These are phyloP conservation scores for Pseudonitzschia delicatissima DNA, from an alignment of 108 stramenopile genomes.

Conservation along the genomic window DNA sequence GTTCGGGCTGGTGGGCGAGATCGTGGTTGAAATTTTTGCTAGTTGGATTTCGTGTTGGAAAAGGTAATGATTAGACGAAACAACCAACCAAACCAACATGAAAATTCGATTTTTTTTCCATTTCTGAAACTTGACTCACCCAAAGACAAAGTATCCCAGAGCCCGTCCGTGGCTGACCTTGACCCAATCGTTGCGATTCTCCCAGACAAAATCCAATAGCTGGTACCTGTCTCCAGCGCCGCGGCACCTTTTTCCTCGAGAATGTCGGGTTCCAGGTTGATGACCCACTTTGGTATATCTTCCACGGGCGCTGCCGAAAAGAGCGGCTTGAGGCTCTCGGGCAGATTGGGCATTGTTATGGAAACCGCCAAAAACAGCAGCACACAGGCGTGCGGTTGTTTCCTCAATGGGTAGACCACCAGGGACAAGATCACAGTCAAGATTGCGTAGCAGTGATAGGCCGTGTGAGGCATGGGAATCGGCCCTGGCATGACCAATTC, in stretches of 20 bases:
- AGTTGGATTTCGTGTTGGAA: background rate
- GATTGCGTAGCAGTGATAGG: conserved; percentile 1
- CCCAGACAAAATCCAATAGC: conserved; percentile 11
- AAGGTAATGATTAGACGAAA: background rate
- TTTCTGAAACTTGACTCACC: background rate
- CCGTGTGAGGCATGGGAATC: background rate
- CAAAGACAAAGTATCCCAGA: conserved; percentile 8
- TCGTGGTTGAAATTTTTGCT: conserved; percentile 14
- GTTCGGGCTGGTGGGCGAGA: background rate
- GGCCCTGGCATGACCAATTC: conserved; percentile 3
- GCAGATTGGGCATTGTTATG: background rate
- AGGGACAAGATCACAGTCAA: background rate
- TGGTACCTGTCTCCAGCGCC: conserved; percentile 6
- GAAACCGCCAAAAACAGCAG: conserved; percentile 2
- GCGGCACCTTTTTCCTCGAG: background rate
- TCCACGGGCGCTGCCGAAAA: background rate
- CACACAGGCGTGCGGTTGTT: background rate
- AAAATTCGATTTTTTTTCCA: background rate
- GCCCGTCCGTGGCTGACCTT: conserved; percentile 3
- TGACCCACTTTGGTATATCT: background rate
- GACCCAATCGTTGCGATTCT: conserved; percentile 13
- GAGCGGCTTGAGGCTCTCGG: background rate
- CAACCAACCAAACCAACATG: background rate
- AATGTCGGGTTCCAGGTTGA: conserved; percentile 3
- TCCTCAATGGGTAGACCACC: conserved; percentile 2